Evolutionary conservation across 2,329 filamentous ascomycete species (phyloP), one percentile per base, ranked within the genome.

Genomic region (Westerdykella aurantiaca): DNA sequence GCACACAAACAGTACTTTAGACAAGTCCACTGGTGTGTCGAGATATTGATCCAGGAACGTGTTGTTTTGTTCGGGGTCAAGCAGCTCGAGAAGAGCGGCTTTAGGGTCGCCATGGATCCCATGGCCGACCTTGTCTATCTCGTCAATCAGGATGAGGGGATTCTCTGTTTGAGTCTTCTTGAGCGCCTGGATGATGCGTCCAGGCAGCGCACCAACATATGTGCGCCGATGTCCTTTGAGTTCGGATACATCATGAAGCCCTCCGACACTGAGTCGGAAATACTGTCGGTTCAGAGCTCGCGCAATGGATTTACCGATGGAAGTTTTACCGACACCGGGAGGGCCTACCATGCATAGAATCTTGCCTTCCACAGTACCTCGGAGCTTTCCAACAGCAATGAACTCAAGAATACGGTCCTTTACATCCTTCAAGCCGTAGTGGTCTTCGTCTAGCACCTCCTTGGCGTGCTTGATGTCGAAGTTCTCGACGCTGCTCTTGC

Each of bases 101-200:
- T 93, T 88, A 12, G 94, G 94, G 60, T 98, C 93, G 21, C 93
- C 93, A 70, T 97, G 93, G 64, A 96, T 93, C 5, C 93, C 93
- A 45, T 89, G 83, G 25, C 93, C 93, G 63, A 98, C 95, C 74
- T 98, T 98, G 76, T 98, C 93, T 46, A 98, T 83, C 65, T 98
- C 93, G 63, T 98, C 93, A 52, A 98, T 97, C 51, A 98, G 72
- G 40, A 98, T 89, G 23, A 98, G 76, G 22, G 93, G 93, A 66
- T 98, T 98, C 70, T 98, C 94, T 0, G 93, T 98, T 72, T 97
- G 90, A 65, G 91, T 97, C 70, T 98, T 98, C 77, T 98, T 98
- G 60, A 98, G 73, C 1, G 93, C 93, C 69, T 98, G 94, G 49
- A 98, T 97, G 63, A 98, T 95, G 46, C 94, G 86, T 40, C 93